A percentile compares a stretch with the other conserved stretches of the same genome.
Conservation (phyloP, 208 protist species). For the Trichomonas tenax region DNA sequence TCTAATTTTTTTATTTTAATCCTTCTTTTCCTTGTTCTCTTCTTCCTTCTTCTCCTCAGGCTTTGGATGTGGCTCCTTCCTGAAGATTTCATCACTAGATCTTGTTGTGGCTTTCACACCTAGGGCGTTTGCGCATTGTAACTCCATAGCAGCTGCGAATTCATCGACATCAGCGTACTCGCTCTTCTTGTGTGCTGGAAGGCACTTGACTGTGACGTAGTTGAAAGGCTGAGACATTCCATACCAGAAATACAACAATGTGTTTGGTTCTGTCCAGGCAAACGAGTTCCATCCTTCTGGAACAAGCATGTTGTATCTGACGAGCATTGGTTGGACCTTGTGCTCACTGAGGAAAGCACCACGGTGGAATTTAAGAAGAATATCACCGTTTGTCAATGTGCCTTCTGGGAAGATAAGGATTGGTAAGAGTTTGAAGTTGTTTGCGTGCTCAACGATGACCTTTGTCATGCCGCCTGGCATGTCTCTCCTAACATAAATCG, state of each 20-base stretch:
- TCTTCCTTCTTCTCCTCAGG: neutral
- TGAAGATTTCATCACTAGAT: neutral
- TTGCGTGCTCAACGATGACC: neutral
- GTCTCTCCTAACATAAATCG: neutral
- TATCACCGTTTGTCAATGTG: neutral
- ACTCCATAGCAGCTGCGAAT: neutral
- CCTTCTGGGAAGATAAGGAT: constrained; percentile 1
- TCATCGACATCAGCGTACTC: neutral
- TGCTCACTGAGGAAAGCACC: neutral
- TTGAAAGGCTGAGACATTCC: neutral
- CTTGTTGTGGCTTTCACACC: neutral
- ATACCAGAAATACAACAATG: neutral
- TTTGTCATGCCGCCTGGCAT: neutral
- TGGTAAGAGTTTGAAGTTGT: neutral
- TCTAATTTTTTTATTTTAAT: neutral
- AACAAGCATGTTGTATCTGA: neutral
- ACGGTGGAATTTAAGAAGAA: constrained; percentile 9
- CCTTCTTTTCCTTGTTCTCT: neutral
- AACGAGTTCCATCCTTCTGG: neutral
- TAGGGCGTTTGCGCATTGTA: neutral
- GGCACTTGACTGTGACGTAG: neutral
- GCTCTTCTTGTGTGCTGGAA: neutral
- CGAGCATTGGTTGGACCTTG: neutral
- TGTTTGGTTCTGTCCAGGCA: neutral
- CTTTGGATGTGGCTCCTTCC: neutral